Percentiles rank a stretch among this genome's conserved stretches.
Evolutionary conservation across 208 protist species (phyloP).

Genomic region (Borovskyia barvae): DNA sequence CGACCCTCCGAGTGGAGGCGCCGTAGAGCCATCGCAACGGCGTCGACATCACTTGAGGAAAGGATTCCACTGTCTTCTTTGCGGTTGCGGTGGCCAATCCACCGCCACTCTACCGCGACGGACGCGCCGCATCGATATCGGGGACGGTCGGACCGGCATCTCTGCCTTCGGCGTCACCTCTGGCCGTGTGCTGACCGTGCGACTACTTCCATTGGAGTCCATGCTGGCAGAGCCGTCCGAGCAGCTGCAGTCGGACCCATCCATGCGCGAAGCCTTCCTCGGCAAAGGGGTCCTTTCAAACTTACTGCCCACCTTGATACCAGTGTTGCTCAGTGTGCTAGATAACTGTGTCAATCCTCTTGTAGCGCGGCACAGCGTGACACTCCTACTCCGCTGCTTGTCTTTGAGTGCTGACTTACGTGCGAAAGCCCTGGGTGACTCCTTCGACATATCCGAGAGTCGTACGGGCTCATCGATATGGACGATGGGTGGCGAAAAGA

Average conservation of each 20-base stretch:
- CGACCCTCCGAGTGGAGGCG: too few relatives aligned
- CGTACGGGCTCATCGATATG: too few relatives aligned
- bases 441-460: slow-evolving; percentile 1
- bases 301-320: slow-evolving; percentile 44
- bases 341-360: slow-evolving; percentile 64
- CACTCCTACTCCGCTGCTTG: slow-evolving; percentile 62
- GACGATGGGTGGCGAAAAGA: neutral
- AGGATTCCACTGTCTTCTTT: slow-evolving; percentile 6
- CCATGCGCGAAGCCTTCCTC: slow-evolving; percentile 29
- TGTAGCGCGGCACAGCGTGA: slow-evolving; percentile 66
- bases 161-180: neutral
- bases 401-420: slow-evolving; percentile 45
- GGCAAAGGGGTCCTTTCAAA: slow-evolving; percentile 30
- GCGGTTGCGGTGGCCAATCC: slow-evolving; percentile 5
- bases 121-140: neutral
- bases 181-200: neutral
- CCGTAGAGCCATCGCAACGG: too few relatives aligned
- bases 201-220: slow-evolving; percentile 19
- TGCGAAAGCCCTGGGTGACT: slow-evolving; percentile 16
- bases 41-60: too few relatives aligned
- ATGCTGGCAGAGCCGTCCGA: slow-evolving; percentile 27
- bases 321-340: slow-evolving; percentile 45
- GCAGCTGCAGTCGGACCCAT: slow-evolving; percentile 20
- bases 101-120: slow-evolving; percentile 2
- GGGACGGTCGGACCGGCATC: neutral